Percentiles rank a stretch among this genome's conserved stretches.
phyloP scores from a whole-genome alignment of 2,329 filamentous ascomycete species.

The Teratosphaeria pseudoeucalypti region DNA sequence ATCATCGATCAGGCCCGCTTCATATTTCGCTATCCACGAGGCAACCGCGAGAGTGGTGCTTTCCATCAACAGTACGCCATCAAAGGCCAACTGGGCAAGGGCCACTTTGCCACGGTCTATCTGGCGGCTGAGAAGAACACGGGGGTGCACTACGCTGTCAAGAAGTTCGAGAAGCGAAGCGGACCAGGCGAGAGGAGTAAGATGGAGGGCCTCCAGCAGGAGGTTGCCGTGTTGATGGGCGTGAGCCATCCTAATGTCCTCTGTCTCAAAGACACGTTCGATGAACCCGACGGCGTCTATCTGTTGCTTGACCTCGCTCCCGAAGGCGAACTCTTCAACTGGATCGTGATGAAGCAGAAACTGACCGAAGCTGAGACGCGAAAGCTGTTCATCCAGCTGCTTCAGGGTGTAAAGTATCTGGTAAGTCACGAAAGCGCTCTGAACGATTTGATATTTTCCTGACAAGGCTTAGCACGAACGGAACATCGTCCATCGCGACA shows the following conservation, averaged over 20 bases:
- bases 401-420: slow-evolving; percentile 89
- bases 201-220: slow-evolving; percentile 79
- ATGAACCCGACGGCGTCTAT: slow-evolving; percentile 83
- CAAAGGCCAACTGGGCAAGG: slow-evolving; percentile 78
- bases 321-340: slow-evolving; percentile 92
- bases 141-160: slow-evolving; percentile 79
- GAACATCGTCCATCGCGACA: slow-evolving; percentile 93
- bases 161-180: slow-evolving; percentile 79
- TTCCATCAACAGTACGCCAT: slow-evolving; percentile 83
- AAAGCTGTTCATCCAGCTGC: slow-evolving; percentile 81
- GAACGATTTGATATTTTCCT: background rate
- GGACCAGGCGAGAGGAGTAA: slow-evolving; percentile 77
- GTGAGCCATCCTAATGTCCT: slow-evolving; percentile 89
- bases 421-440: slow-evolving; percentile 42
- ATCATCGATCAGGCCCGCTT: slow-evolving; percentile 78
- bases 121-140: slow-evolving; percentile 77
- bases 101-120: slow-evolving; percentile 90
- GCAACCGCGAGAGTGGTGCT: slow-evolving; percentile 56
- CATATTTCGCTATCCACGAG: slow-evolving; percentile 77
- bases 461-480: slow-evolving; percentile 66
- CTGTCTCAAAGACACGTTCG: slow-evolving; percentile 89
- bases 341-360: slow-evolving; percentile 84
- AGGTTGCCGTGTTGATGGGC: slow-evolving; percentile 94
- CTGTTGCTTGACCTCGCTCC: slow-evolving; percentile 81
- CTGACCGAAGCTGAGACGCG: slow-evolving; percentile 73